Base-by-base conservation (phyloP, 257 asterid species). In the Echium plantagineum region DNA sequence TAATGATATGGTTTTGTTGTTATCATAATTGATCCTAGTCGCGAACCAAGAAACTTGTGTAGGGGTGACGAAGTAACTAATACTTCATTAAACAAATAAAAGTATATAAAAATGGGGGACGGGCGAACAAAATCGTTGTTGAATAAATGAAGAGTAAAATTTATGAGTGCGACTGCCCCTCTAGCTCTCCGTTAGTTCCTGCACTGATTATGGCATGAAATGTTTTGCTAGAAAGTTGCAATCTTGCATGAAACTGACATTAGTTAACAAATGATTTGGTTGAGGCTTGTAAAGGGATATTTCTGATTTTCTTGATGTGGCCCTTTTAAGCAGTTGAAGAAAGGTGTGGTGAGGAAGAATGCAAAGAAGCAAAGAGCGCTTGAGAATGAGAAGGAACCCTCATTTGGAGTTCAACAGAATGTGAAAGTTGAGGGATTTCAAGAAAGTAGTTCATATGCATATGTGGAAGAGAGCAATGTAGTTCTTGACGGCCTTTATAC, bases 291-390 rank as follows among this genome's bases (percentile, higher is more conserved):
- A 53, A 3, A 12, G 38, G 21, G 52, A 53, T 28, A 28, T 28
- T 49, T 16, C 55, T 35, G 52, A 24, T 49, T 46, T 71, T 66
- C 22, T 38, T 63, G 51, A 19, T 63, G 63, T 78, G 74, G 74
- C 81, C 67, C 73, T 61, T 56, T 56, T 70, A 75, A 69, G 61
- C 78, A 69, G 87, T 77, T 63, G 30, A 68, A 72, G 59, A 80
- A 68, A 64, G 64, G 62, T 58, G 66, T 76, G 52, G 73, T 30
- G 42, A 76, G 65, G 69, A 82, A 77, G 58, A 78, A 66, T 47
- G 75, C 66, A 57, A 69, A 71, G 60, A 67, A 54, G 62, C 63
- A 72, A 19, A 68, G 63, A 72, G 69, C 69, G 69, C 65, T 63
- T 58, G 81, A 52, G 66, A 69, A 59, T 67, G 68, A 58, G 31